Evolutionary conservation across 805 yeast species (phyloP), one percentile per base, ranked within the genome.

Genomic region (Barnettozyma sp.): DNA sequence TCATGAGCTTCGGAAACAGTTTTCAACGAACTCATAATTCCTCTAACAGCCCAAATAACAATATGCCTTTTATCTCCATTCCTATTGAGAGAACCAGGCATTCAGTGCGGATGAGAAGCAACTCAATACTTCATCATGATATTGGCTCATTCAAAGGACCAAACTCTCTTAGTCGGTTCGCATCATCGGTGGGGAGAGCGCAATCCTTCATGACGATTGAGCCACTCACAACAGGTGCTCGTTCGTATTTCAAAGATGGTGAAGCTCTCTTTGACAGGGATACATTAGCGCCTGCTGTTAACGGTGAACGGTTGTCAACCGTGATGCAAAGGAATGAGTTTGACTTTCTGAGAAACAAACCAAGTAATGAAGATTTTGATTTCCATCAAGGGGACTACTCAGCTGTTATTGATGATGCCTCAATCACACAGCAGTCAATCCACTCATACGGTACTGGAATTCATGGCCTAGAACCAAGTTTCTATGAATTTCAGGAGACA

Each of bases 151-250:
- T 75, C 52, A 67, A 67, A 50, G 81, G 85, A 30, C 65, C 65
- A 16, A 82, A 82, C 58, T 81, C 92, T 2, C 55, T 85, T 27
- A 76, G 79, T 39, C 76, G 82, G 37, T 85, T 85, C 59, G 94
- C 94, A 2, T 74, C 83, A 11, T 84, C 94, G 1, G 76, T 70
- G 51, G 71, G 76, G 26, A 70, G 95, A 54, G 92, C 94, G 2
- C 90, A 83, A 54, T 74, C 86, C 3, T 75, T 82, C 45, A 73
- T 68, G 48, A 71, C 76, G 7, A 65, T 73, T 39, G 78, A 71
- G 36, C 60, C 69, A 2, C 46, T 56, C 24, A 41, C 61, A 4
- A 56, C 53, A 9, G 45, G 50, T 12, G 65, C 71, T 22, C 62
- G 94, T 45, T 78, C 87, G 0, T 83, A 71, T 44, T 80, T 83